Base-by-base conservation (phyloP, 208 protist genomes). In the Trypanosoma boissoni region DNA sequence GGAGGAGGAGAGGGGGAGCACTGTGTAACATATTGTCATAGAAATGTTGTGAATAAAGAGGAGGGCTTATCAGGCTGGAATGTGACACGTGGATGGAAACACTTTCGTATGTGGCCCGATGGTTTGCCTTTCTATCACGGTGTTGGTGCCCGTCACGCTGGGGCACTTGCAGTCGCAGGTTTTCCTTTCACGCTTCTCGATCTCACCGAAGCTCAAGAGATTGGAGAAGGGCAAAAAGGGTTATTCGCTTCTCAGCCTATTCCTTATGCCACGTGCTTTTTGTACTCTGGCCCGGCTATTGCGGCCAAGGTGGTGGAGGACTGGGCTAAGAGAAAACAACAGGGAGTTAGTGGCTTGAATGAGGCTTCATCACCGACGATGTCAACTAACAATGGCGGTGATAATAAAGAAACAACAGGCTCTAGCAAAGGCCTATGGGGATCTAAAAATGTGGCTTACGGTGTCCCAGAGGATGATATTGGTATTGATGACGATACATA, bases 131-230 rank as follows among this genome's bases (percentile, higher is more conserved):
- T 79, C 58, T 94, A 86, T 56, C 86, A 94, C 67, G 80, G 83
- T 43, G 80, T 91, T n/a, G 86, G 86, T 0, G 23, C 51, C 23
- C 64, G 72, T 0, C 86, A 94, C 60, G 76, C 68, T 2, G 77
- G 78, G 28, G 1, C 5, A 10, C 48, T 58, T 18, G 75, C 86
- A 0, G 64, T 74, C 18, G 86, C 69, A 0, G 76, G 68, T 20
- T 94, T 94, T 43, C 86, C 86, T 3, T 91, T 91, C 60, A 94
- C 83, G 3, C 68, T 94, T 16, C 60, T 89, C 2, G 59, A 76
- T 43, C 73, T 94, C 32, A 64, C 50, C 5, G 46, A 58, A 20
- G 72, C 86, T 14, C 78, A 77, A 31, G 73, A 83, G 61, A 69
- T 94, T 29, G 86, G 86, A 0, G 54, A 74, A 43, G 55, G 54